Evolutionary conservation across 331 rosid genomes (phyloP).

Genomic region (Telfairia occidentalis): DNA sequence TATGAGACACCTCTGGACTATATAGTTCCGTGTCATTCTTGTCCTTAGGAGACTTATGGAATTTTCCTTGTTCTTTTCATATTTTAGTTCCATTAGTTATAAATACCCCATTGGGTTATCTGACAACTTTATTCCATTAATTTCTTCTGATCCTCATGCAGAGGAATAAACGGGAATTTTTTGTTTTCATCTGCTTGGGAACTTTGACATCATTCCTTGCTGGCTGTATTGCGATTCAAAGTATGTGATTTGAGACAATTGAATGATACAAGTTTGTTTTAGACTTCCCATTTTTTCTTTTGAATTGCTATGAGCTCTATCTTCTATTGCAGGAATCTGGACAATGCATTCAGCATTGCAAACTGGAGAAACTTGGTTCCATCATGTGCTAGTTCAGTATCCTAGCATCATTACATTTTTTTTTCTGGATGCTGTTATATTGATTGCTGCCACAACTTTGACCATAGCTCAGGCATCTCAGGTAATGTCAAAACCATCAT

Average conservation of each 20-base stretch:
- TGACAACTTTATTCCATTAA: not conserved
- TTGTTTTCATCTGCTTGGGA: slow-evolving; percentile 60
- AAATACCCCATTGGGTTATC: not conserved
- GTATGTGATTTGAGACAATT: slow-evolving; percentile 32
- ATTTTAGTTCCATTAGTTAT: not conserved
- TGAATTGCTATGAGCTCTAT: not conserved
- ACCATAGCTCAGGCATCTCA: slow-evolving; percentile 55
- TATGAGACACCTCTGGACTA: not conserved
- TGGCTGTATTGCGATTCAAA: slow-evolving; percentile 46
- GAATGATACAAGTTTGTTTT: not conserved
- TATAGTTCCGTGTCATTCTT: not conserved
- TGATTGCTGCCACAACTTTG: slow-evolving; percentile 41
- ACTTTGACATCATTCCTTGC: slow-evolving; percentile 38
- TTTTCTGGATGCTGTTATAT: slow-evolving; percentile 35
- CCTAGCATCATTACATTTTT: slow-evolving; percentile 56
- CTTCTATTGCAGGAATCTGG: slow-evolving; percentile 50
- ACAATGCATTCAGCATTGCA: slow-evolving; percentile 28
- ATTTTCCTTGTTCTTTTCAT: not conserved
- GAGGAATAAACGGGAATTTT: slow-evolving; percentile 88
- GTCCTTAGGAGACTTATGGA: not conserved
- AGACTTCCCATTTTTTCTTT: slow-evolving; percentile 8
- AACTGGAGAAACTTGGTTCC: slow-evolving; percentile 59
- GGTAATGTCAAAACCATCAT: slow-evolving; percentile 37
- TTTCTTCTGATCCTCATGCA: slow-evolving; percentile 39
- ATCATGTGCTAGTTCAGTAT: slow-evolving; percentile 35